These are phyloP conservation scores for Aspergillus affinis DNA, from an alignment of 495 filamentous ascomycete genomes.

Conservation along the genomic window DNA sequence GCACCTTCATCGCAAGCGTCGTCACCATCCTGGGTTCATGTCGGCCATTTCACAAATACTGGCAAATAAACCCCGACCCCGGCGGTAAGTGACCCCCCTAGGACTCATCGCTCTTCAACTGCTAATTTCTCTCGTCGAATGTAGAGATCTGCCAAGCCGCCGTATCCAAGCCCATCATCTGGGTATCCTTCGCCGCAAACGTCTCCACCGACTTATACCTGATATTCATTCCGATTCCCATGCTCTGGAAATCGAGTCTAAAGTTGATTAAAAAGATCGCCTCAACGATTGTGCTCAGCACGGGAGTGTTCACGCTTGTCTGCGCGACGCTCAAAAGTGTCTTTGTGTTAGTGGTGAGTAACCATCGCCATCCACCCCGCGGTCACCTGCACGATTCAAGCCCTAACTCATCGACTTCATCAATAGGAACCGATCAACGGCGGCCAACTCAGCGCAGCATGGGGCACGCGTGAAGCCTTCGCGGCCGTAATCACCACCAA, in stretches of 20 bases:
- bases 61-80: constrained; percentile 57
- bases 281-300: constrained; percentile 47
- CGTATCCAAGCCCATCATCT: constrained; percentile 43
- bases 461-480: constrained; percentile 54
- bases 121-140: constrained; percentile 1
- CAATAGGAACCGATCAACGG: constrained; percentile 44
- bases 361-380: neutral
- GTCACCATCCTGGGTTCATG: constrained; percentile 49
- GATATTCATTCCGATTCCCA: constrained; percentile 52
- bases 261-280: constrained; percentile 46
- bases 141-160: constrained; percentile 51
- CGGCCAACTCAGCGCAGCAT: constrained; percentile 46
- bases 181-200: constrained; percentile 48
- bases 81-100: constrained; percentile 39
- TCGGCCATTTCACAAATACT: constrained; percentile 47
- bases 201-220: constrained; percentile 54
- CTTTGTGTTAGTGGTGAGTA: constrained; percentile 43
- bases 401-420: constrained; percentile 1
- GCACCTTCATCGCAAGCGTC: constrained; percentile 46
- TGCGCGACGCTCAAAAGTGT: constrained; percentile 48
- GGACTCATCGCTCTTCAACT: neutral
- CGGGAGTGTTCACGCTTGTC: constrained; percentile 50
- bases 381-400: neutral
- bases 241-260: constrained; percentile 50
- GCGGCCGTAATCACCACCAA: constrained; percentile 53